Conservation (phyloP, 148 eudicot species). For the Silene latifolia region DNA sequence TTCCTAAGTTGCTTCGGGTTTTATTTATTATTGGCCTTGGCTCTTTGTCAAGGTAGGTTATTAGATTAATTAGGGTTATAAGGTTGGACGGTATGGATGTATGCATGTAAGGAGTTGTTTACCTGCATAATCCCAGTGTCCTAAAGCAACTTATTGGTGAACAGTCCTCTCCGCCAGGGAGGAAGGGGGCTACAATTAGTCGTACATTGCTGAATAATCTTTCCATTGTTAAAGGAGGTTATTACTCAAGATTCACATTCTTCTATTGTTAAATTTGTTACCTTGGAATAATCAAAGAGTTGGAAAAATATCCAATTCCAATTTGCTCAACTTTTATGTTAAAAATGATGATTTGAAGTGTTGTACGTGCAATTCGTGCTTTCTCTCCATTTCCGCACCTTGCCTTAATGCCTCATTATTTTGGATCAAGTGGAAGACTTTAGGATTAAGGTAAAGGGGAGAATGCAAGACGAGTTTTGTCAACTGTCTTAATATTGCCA, state of each 20-base stretch:
- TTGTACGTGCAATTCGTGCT: not conserved
- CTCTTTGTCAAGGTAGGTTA: not conserved
- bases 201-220: too few relatives aligned
- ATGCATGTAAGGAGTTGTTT: conserved; percentile 40
- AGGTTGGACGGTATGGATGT: conserved; percentile 1
- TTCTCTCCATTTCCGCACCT: not conserved
- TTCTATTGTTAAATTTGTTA: not conserved
- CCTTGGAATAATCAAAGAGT: not conserved
- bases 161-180: conserved; percentile 55
- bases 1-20: not conserved
- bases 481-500: too few relatives aligned
- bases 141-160: conserved; percentile 53
- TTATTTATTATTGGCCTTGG: not conserved
- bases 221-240: too few relatives aligned
- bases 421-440: not conserved
- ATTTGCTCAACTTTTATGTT: not conserved
- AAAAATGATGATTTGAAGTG: not conserved
- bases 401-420: not conserved
- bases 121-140: conserved; percentile 42
- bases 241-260: not conserved
- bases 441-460: not conserved
- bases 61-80: not conserved
- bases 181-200: conserved; percentile 65
- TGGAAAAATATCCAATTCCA: not conserved
- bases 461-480: not conserved